A percentile compares a stretch with the other conserved stretches of the same genome.
Evolutionary conservation across 495 filamentous ascomycete species (phyloP).

Genomic region (Daldinia concentrica): DNA sequence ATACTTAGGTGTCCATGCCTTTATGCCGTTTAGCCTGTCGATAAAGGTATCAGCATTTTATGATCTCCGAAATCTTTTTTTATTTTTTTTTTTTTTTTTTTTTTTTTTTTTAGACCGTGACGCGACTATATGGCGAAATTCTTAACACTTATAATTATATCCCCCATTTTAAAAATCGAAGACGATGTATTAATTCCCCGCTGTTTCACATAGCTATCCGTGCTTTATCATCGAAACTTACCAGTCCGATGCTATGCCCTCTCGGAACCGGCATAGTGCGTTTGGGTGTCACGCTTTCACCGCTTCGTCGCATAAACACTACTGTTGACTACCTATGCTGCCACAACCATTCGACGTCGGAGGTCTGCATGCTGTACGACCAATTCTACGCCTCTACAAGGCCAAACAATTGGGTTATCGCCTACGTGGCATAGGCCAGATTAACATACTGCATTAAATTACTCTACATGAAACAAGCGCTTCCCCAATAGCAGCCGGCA

Average conservation of each 20-base stretch:
- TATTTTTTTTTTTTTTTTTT: neutral
- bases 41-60: neutral
- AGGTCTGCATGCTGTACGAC: slow-evolving; percentile 14
- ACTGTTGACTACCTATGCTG: slow-evolving; percentile 16
- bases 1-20: neutral
- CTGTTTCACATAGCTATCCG: slow-evolving; percentile 7
- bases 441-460: slow-evolving; percentile 31
- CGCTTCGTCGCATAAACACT: slow-evolving; percentile 31
- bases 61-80: neutral
- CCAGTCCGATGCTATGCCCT: slow-evolving; percentile 12
- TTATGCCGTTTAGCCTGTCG: neutral
- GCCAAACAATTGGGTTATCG: slow-evolving; percentile 22
- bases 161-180: slow-evolving; percentile 12
- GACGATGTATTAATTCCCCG: neutral
- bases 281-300: slow-evolving; percentile 27
- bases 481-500: slow-evolving; percentile 33
- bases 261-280: slow-evolving; percentile 24
- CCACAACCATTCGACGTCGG: neutral
- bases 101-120: neutral
- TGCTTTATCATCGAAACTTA: slow-evolving; percentile 7
- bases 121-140: neutral
- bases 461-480: slow-evolving; percentile 45
- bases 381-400: slow-evolving; percentile 8
- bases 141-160: neutral
- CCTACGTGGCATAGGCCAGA: slow-evolving; percentile 41